Evolutionary conservation across 345 rosid species (phyloP).

Genomic region (Bruguiera parviflora): DNA sequence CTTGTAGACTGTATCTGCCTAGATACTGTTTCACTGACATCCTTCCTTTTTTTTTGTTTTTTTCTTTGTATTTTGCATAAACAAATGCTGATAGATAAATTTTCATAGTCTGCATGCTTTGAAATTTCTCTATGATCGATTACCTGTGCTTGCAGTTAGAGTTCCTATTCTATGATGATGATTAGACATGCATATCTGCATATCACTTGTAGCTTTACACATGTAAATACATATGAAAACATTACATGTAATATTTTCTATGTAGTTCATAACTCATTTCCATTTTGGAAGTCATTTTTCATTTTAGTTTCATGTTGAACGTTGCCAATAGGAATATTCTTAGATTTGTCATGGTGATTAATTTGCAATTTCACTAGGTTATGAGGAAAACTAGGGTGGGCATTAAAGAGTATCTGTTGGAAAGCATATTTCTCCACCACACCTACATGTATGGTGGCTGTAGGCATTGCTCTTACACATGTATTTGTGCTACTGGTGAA

Average conservation of each 20-base stretch:
- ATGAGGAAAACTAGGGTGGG: constrained; percentile 62
- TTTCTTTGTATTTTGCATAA: background rate
- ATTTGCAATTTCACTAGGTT: constrained; percentile 45
- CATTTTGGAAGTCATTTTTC: background rate
- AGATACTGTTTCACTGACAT: background rate
- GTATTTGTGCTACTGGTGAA: constrained; percentile 95
- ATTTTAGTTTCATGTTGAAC: background rate
- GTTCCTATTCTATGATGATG: background rate
- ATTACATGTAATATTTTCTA: too few relatives aligned
- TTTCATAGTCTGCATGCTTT: background rate
- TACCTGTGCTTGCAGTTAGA: background rate
- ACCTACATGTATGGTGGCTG: constrained; percentile 93
- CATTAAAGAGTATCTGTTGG: constrained; percentile 91
- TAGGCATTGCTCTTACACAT: constrained; percentile 91
- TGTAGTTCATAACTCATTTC: too few relatives aligned
- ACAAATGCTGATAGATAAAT: background rate
- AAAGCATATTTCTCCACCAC: constrained; percentile 92
- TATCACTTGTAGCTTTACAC: background rate
- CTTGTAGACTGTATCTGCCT: background rate
- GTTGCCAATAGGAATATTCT: background rate
- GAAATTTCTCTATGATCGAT: background rate
- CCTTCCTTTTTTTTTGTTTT: background rate
- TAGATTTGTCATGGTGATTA: background rate
- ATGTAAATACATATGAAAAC: too few relatives aligned
- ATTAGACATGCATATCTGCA: background rate